Evolutionary conservation across 805 yeast genomes (phyloP), one percentile per base, ranked within the genome.

Genomic region (Hanseniaspora guilliermondii): DNA sequence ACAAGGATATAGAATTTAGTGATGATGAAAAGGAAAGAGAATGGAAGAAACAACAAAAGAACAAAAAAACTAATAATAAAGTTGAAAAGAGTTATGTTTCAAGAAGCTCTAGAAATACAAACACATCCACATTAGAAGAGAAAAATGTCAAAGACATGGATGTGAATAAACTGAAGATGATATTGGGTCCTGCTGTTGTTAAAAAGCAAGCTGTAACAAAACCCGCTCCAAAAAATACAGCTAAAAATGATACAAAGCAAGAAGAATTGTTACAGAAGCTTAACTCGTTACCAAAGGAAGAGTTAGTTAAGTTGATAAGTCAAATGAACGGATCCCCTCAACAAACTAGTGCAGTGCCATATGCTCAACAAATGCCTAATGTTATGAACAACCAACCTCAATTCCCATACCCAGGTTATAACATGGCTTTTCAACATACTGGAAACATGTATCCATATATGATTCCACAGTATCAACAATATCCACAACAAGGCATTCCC

Each of bases 1-100:
- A 82, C 60, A 94, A 85, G 32, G 97, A 93, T 65, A 95, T 87
- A 65, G 97, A 91, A 64, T 91, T 83, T 60, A 86, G 96, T 1
- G 97, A 93, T 65, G 97, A 93, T 67, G 97, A 91, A 64, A 78
- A 78, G 57, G 97, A 93, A 65, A 76, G 80, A 60, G 82, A 78
- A 36, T 78, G 77, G 45, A 89, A 84, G 64, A 77, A 76, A 53
- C 67, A 73, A 68, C 77, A 76, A 56, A 77, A 78, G 67, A 74
- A 70, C 57, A 73, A 69, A 55, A 69, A 59, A 56, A 65, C 62
- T 47, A 64, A 63, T 22, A 59, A 60, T 16, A 38, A 38, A 53
- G 53, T 42, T 50, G 57, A 16, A 49, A 48, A 44, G 12, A 21
- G 36, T 22, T 50, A 41, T 33, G 39, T 30, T n/a, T 36, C 55